Percentiles rank a stretch among this genome's conserved stretches.
These are phyloP conservation scores for Cryphonectria radicalis DNA, from an alignment of 2,329 filamentous ascomycete genomes.

Conservation along the genomic window DNA sequence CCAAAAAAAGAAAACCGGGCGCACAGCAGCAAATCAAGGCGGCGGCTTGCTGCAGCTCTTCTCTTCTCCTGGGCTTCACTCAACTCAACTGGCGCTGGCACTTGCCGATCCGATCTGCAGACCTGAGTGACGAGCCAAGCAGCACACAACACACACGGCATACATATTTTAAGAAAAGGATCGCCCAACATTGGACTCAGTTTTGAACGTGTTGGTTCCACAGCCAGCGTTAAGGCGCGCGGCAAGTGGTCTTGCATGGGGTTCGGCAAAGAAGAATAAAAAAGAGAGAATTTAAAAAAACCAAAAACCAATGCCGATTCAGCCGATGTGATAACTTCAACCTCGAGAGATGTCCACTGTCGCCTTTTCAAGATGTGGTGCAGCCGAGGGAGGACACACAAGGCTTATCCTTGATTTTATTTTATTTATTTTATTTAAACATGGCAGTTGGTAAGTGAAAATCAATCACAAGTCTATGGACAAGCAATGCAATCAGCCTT, in stretches of 20 bases:
- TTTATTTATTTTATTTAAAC: not conserved
- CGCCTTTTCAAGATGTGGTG: not conserved
- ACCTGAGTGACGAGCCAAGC: too few species aligned
- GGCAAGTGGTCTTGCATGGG: not conserved
- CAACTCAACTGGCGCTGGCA: not conserved
- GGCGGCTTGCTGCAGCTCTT: not conserved
- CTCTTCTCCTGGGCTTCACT: too few species aligned
- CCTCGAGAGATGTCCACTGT: not conserved
- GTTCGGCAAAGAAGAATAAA: not conserved
- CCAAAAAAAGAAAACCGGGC: not conserved
- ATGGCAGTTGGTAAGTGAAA: not conserved
- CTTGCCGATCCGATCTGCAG: not conserved
- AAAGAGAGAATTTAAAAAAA: too few species aligned
- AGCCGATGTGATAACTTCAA: not conserved
- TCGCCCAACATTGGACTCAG: not conserved
- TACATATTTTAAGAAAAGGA: not conserved
- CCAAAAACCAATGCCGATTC: not conserved
- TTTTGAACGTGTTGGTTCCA: not conserved
- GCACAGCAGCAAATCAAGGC: conserved; percentile 4
- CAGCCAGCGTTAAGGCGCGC: not conserved
- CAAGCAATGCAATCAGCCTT: not conserved
- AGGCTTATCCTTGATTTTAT: not conserved
- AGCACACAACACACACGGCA: not conserved
- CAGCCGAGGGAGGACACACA: not conserved
- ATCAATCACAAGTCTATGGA: not conserved